Evolutionary conservation across 345 rosid species (phyloP).

Genomic region (Erucastrum elatum): DNA sequence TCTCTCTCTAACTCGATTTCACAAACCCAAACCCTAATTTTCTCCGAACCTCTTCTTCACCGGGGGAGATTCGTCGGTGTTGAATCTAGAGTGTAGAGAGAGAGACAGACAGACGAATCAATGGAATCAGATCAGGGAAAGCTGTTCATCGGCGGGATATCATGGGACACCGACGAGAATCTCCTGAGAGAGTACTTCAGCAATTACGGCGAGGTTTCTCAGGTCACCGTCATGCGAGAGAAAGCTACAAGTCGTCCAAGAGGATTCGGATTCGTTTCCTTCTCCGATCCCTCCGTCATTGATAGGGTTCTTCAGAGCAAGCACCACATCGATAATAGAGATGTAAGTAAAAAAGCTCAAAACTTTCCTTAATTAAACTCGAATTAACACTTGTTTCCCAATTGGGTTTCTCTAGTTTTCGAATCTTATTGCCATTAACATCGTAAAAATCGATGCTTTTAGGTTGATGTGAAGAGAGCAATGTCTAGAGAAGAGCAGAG

Average conservation of each 20-base stretch:
- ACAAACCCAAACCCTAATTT: conserved; percentile 39
- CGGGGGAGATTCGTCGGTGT: conserved; percentile 22
- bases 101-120: background rate
- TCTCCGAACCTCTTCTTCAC: conserved; percentile 28
- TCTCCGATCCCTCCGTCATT: conserved; percentile 65
- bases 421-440: background rate
- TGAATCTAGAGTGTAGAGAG: background rate
- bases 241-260: conserved; percentile 71
- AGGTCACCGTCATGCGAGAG: conserved; percentile 74
- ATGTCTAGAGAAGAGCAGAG: conserved; percentile 96
- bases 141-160: conserved; percentile 91
- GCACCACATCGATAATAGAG: conserved; percentile 79
- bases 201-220: conserved; percentile 67
- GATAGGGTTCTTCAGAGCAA: conserved; percentile 71
- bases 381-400: background rate
- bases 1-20: conserved; percentile 8
- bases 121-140: conserved; percentile 93
- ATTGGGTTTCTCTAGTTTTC: conserved; percentile 4
- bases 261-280: conserved; percentile 85
- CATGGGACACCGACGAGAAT: conserved; percentile 89
- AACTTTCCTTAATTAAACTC: background rate
- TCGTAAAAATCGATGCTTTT: background rate
- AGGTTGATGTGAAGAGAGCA: conserved; percentile 97
- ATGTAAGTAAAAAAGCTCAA: conserved; percentile 44
- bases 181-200: conserved; percentile 64